These are phyloP conservation scores for Penicillium glabrum DNA, from an alignment of 2,329 filamentous ascomycete genomes.

Conservation along the genomic window DNA sequence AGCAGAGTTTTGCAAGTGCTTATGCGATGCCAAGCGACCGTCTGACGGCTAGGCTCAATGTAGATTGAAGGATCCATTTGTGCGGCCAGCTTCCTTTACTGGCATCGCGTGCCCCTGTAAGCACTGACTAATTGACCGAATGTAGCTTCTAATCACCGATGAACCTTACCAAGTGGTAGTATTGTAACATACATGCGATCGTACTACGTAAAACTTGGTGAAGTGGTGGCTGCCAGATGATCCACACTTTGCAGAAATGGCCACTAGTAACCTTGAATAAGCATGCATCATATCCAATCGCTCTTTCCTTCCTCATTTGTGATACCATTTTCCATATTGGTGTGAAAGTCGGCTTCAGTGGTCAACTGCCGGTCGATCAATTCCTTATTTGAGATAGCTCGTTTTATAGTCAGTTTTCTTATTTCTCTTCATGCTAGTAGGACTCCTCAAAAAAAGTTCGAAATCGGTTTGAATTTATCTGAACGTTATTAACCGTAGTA, in stretches of 20 bases:
- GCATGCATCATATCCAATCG: not conserved
- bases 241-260: not conserved
- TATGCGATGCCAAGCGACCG: not conserved
- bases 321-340: not conserved
- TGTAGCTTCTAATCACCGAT: not conserved
- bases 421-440: not conserved
- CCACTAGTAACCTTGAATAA: not conserved
- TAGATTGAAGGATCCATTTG: not conserved
- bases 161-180: not conserved
- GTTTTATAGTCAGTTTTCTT: not conserved
- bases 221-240: not conserved
- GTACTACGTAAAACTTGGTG: not conserved
- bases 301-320: not conserved
- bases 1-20: not conserved
- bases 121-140: not conserved
- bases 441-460: not conserved
- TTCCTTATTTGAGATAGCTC: not conserved
- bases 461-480: not conserved
- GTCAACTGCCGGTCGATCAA: not conserved
- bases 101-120: not conserved
- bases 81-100: not conserved
- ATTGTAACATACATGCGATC: not conserved
- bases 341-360: not conserved
- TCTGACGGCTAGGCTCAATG: not conserved
- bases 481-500: not conserved